A percentile compares a stretch with the other conserved stretches of the same genome.
These are phyloP conservation scores for Torulaspora gathmanii DNA, from an alignment of 805 yeast species.

Conservation along the genomic window DNA sequence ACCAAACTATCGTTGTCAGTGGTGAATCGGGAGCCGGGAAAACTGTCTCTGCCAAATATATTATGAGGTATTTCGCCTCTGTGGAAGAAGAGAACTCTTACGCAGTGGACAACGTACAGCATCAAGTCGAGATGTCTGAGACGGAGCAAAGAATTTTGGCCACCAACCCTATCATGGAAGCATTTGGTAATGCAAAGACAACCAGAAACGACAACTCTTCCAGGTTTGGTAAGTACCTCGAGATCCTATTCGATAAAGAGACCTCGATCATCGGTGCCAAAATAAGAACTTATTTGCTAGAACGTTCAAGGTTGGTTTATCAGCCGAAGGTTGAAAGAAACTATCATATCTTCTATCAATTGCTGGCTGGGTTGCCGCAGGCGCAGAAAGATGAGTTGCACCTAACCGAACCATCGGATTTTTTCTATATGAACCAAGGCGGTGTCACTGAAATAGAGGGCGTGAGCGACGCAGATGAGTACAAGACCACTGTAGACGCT, in stretches of 20 bases:
- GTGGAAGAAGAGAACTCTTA: conserved; percentile 54
- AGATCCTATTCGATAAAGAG: conserved; percentile 71
- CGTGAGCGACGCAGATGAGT: conserved; percentile 79
- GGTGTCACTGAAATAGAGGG: conserved; percentile 66
- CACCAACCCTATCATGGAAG: conserved; percentile 87
- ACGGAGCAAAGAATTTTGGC: conserved; percentile 93
- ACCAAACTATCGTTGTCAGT: conserved; percentile 93
- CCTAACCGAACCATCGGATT: conserved; percentile 63
- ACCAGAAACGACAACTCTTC: conserved; percentile 91
- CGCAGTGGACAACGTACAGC: conserved; percentile 26
- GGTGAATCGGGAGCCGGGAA: conserved; percentile 99
- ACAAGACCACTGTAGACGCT: conserved; percentile 68
- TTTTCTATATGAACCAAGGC: conserved; percentile 84
- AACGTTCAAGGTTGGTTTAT: conserved; percentile 88
- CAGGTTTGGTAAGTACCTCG: conserved; percentile 90
- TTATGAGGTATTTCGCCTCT: conserved; percentile 95
- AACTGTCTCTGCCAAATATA: conserved; percentile 94
- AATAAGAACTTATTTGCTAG: conserved; percentile 86
- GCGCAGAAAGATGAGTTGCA: conserved; percentile 53
- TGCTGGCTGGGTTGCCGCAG: conserved; percentile 63
- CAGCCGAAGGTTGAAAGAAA: conserved; percentile 88
- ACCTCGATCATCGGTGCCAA: conserved; percentile 91
- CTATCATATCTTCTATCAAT: conserved; percentile 91
- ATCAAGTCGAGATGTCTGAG: conserved; percentile 64
- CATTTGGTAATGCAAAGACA: conserved; percentile 94